phyloP scores from a whole-genome alignment of 179 eudicot genomes.

The Amaranthus tricolor region DNA sequence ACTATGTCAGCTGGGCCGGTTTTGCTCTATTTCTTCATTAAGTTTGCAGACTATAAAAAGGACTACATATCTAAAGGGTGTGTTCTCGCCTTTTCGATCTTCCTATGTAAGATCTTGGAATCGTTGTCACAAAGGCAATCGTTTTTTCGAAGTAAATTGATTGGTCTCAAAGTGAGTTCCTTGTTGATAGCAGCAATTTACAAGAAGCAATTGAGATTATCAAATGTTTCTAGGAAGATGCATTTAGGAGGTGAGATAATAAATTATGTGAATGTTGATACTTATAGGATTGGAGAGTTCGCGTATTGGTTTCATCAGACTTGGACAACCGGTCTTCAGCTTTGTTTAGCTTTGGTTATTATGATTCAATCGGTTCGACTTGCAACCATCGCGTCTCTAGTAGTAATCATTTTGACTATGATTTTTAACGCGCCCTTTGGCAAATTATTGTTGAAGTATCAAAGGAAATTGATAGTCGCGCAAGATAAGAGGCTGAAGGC shows the following conservation, averaged over 20 bases:
- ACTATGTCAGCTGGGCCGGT: constrained; percentile 31
- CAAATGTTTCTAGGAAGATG: neutral
- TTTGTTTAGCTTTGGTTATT: constrained; percentile 6
- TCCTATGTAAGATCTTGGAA: neutral
- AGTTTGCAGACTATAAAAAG: constrained; percentile 29
- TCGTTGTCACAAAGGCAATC: constrained; percentile 14
- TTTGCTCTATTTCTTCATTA: constrained; percentile 28
- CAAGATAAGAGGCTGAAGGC: constrained; percentile 8
- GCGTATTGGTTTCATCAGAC: constrained; percentile 6
- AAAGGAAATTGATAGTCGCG: constrained; percentile 2
- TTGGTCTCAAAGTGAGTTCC: neutral
- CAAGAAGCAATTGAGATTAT: constrained; percentile 6
- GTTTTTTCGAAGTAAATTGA: neutral
- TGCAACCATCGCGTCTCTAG: constrained; percentile 6
- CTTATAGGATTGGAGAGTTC: constrained; percentile 11
- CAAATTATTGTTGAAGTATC: constrained; percentile 4
- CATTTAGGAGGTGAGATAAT: neutral
- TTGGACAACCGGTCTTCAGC: constrained; percentile 10
- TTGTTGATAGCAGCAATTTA: constrained; percentile 3
- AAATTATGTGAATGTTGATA: constrained; percentile 1
- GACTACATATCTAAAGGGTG: neutral
- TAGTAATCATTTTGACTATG: neutral
- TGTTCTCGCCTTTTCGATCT: constrained; percentile 1
- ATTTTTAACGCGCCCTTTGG: neutral
- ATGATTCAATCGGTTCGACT: neutral